Base-by-base conservation (phyloP, 2,329 filamentous ascomycete species). In the Knoxdaviesia capensis region DNA sequence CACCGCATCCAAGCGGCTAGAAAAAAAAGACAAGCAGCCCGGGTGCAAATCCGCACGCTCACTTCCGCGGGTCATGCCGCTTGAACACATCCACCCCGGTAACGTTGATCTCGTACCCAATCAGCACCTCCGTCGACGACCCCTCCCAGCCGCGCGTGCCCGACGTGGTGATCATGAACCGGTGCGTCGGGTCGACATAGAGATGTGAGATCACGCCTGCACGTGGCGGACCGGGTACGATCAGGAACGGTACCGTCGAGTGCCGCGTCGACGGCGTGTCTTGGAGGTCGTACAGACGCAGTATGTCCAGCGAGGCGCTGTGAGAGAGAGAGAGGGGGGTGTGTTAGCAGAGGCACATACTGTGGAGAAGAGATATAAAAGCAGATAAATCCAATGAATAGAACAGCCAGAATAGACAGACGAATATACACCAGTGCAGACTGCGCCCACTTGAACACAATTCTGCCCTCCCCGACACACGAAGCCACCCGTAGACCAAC, bases 81-180 rank as follows among this genome's bases (percentile, higher is more conserved):
- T 35, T 9, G 34, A 9, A 35, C 8, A 35, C 34, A 35, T 35
- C 8, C 11, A 9, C 34, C 34, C 11, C 34, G 9, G 6, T 20
- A 20, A 59, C 59, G 7, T 54, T 55, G 43, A 98, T 94, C 61
- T 98, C 90, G 58, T 98, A 98, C 10, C 90, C 90, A 43, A 98
- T 74, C 46, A 98, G 58, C 1, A 90, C 85, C 61, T 98, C 90
- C 0, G 90, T 96, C 34, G 71, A 78, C 20, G 71, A 77, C 1
- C 90, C 90, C 57, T 96, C 90, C 90, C 90, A 98, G 1, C 90
- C 90, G 47, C 90, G 66, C 47, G 90, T 96, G 0, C 90, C 90
- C 5, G 84, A 87, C 0, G 85, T 83, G 2, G 83, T 88, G 33
- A 98, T 71, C 80, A 98, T 88, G 54, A 87, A 96, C 11, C 77